phyloP scores from a whole-genome alignment of 176 grass and related monocot genomes.

The Elaeis guineensis region DNA sequence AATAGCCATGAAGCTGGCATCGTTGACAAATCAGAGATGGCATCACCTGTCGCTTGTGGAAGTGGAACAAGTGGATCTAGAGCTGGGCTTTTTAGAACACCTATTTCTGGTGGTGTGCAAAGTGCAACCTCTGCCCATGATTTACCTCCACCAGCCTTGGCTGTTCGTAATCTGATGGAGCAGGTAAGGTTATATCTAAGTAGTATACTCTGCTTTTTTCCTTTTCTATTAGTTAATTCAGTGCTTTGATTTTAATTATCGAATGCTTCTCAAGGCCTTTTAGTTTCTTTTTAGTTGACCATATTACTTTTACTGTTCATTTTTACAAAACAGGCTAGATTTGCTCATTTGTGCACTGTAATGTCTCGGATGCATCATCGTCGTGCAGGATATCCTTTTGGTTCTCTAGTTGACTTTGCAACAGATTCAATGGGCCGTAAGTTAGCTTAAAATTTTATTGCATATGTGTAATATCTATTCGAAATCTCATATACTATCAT shows the following conservation, averaged over 20 bases:
- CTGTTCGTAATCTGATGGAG: constrained; percentile 95
- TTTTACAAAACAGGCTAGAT: constrained; percentile 52
- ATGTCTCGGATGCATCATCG: constrained; percentile 98
- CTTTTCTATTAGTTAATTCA: background rate
- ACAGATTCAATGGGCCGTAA: constrained; percentile 88
- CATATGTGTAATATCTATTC: too few species aligned
- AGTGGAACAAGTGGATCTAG: constrained; percentile 45
- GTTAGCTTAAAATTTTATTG: constrained; percentile 20
- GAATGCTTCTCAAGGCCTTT: too few species aligned
- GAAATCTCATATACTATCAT: background rate
- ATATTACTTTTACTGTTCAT: too few species aligned
- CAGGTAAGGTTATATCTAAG: constrained; percentile 32
- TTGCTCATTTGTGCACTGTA: constrained; percentile 87
- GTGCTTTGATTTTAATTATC: too few species aligned
- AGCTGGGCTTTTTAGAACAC: constrained; percentile 89
- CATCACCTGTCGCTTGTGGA: constrained; percentile 19
- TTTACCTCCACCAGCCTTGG: constrained; percentile 86
- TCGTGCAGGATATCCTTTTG: constrained; percentile 85
- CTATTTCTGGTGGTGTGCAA: constrained; percentile 95
- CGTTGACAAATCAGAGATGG: constrained; percentile 10
- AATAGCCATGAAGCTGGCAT: constrained; percentile 7
- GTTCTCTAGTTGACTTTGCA: constrained; percentile 95
- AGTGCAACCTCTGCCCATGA: constrained; percentile 84
- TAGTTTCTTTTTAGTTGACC: too few species aligned
- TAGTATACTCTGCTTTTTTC: background rate